Conservation (phyloP, 352 stramenopile species). For the Globisporangium heterothallicum region DNA sequence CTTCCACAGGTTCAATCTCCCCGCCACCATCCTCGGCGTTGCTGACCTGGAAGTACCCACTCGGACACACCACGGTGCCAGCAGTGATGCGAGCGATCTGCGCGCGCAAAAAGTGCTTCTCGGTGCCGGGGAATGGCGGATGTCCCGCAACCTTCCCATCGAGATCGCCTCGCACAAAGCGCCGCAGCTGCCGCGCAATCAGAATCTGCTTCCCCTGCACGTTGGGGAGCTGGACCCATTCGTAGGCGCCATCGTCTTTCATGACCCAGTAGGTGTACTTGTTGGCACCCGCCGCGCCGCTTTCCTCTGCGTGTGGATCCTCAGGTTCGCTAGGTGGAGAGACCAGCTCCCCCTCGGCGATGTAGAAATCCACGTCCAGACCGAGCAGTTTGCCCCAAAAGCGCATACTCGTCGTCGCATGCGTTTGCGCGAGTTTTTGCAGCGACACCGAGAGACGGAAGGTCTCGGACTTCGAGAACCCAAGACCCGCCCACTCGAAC, state of each 20-base stretch:
- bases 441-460: conserved; percentile 67
- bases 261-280: conserved; percentile 90
- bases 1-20: conserved; percentile 62
- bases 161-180: conserved; percentile 80
- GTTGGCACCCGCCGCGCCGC: conserved; percentile 60
- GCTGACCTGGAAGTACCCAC: conserved; percentile 77
- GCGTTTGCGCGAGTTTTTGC: conserved; percentile 47
- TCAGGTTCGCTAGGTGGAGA: conserved; percentile 39
- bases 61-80: conserved; percentile 73
- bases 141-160: conserved; percentile 74
- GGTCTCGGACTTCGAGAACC: conserved; percentile 67
- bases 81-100: conserved; percentile 88
- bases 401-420: conserved; percentile 62
- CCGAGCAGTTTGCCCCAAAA: conserved; percentile 89
- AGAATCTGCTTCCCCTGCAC: conserved; percentile 78
- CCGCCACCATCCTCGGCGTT: conserved; percentile 44
- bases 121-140: conserved; percentile 83
- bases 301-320: conserved; percentile 62
- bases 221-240: conserved; percentile 79
- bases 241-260: conserved; percentile 70
- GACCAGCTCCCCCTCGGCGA: conserved; percentile 73
- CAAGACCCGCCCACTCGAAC: conserved; percentile 75
- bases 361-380: conserved; percentile 68
- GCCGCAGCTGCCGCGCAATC: conserved; percentile 62
- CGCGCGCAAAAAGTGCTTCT: conserved; percentile 84